phyloP scores from a whole-genome alignment of 2,329 filamentous ascomycete species.

The Gyromitra esculenta region DNA sequence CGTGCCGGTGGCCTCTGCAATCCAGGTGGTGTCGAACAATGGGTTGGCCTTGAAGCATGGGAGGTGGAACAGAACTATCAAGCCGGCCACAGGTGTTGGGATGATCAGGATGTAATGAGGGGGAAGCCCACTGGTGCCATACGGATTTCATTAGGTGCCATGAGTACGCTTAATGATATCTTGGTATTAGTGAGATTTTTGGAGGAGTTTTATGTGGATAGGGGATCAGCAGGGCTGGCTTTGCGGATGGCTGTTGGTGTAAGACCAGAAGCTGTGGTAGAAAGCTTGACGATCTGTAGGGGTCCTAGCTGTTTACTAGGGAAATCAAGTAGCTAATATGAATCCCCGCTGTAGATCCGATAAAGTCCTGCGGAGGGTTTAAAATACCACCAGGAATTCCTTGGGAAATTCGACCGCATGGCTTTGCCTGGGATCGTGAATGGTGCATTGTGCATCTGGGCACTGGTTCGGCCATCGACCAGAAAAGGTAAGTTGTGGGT shows the following conservation, averaged over 20 bases:
- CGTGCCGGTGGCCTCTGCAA: constrained; percentile 92
- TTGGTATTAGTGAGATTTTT: constrained; percentile 76
- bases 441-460: constrained; percentile 93
- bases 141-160: constrained; percentile 85
- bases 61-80: constrained; percentile 88
- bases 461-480: constrained; percentile 83
- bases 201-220: constrained; percentile 71
- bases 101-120: constrained; percentile 80
- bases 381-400: constrained; percentile 69
- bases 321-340: constrained; percentile 17
- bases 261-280: constrained; percentile 61
- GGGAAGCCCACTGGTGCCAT: constrained; percentile 90
- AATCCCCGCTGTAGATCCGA: constrained; percentile 66
- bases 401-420: constrained; percentile 84
- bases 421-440: constrained; percentile 92
- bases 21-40: constrained; percentile 81
- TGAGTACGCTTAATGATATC: constrained; percentile 83
- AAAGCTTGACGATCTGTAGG: constrained; percentile 74
- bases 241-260: constrained; percentile 16
- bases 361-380: constrained; percentile 92
- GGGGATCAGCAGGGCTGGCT: constrained; percentile 31
- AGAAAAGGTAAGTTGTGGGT: constrained; percentile 70
- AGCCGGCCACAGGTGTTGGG: constrained; percentile 83
- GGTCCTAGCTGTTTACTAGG: background rate
- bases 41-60: constrained; percentile 77